Evolutionary conservation across 2,329 filamentous ascomycete species (phyloP).

Genomic region (Beauveria scarabaeidicola): DNA sequence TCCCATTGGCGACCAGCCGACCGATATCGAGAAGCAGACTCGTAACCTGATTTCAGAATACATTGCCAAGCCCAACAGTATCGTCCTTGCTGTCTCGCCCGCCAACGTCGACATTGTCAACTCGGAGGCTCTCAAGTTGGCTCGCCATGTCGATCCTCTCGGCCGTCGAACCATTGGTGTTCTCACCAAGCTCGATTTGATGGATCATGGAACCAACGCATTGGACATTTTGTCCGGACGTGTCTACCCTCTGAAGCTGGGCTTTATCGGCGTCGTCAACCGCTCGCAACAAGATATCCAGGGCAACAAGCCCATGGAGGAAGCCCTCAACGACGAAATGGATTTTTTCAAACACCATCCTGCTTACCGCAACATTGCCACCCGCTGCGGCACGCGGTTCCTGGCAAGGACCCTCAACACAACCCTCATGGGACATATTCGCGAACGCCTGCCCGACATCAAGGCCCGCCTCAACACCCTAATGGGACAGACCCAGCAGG

Average conservation of each 20-base stretch:
- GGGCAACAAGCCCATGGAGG: slow-evolving; percentile 86
- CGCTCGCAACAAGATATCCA: slow-evolving; percentile 97
- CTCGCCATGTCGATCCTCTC: slow-evolving; percentile 90
- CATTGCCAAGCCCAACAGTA: slow-evolving; percentile 97
- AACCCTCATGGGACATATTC: slow-evolving; percentile 92
- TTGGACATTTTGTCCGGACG: slow-evolving; percentile 95
- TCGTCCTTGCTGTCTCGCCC: slow-evolving; percentile 90
- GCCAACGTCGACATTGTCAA: slow-evolving; percentile 98
- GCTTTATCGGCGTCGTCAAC: slow-evolving; percentile 97
- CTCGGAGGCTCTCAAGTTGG: slow-evolving; percentile 93
- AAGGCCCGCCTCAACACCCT: slow-evolving; percentile 95
- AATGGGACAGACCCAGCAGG: slow-evolving; percentile 99
- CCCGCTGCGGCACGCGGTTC: slow-evolving; percentile 85
- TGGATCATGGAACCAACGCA: slow-evolving; percentile 98
- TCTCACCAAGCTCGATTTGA: slow-evolving; percentile 91
- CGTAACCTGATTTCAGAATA: slow-evolving; percentile 94
- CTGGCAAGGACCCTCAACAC: slow-evolving; percentile 90
- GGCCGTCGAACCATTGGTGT: slow-evolving; percentile 94
- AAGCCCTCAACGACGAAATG: slow-evolving; percentile 79
- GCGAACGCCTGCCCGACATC: slow-evolving; percentile 92
- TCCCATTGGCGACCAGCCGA: slow-evolving; percentile 93
- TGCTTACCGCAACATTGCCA: slow-evolving; percentile 93
- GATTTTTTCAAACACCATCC: slow-evolving; percentile 98
- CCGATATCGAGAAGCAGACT: slow-evolving; percentile 98
- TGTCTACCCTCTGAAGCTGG: slow-evolving; percentile 92